Evolutionary conservation across 1,284 basidiomycete genomes (phyloP).

Genomic region (Moesziomyces parantarcticus): DNA sequence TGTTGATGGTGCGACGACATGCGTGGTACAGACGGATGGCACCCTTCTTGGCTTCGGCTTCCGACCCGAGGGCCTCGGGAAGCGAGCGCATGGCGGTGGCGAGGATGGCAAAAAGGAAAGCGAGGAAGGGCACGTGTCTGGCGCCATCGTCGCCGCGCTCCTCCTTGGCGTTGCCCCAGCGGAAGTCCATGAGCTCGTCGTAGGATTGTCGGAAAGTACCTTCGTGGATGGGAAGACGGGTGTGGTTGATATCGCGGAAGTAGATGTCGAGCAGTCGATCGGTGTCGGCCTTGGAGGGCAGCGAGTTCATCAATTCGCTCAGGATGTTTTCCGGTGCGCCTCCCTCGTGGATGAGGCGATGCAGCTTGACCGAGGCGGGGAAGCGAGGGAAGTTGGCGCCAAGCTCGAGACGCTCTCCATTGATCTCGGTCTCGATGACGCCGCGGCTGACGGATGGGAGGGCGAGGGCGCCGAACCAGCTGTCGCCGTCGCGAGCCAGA

Average conservation of each 20-base stretch:
- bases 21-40: constrained; percentile 72
- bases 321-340: constrained; percentile 60
- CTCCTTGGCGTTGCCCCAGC: constrained; percentile 54
- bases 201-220: constrained; percentile 84
- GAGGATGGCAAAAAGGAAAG: constrained; percentile 90
- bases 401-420: constrained; percentile 63
- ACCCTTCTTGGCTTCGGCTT: constrained; percentile 55
- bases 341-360: constrained; percentile 62
- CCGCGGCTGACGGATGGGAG: constrained; percentile 61
- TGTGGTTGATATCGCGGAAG: constrained; percentile 80
- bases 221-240: constrained; percentile 91
- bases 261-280: constrained; percentile 61
- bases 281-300: constrained; percentile 53
- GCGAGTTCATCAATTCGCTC: constrained; percentile 54
- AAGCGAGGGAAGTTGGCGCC: constrained; percentile 59
- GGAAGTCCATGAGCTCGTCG: constrained; percentile 76
- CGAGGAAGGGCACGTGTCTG: constrained; percentile 84
- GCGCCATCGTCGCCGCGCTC: constrained; percentile 72
- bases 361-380: constrained; percentile 60
- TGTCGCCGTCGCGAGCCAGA: constrained; percentile 59
- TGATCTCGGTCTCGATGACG: constrained; percentile 61
- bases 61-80: constrained; percentile 74
- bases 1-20: constrained; percentile 70
- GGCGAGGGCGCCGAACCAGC: constrained; percentile 63
- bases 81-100: constrained; percentile 86